phyloP scores from a whole-genome alignment of 257 asterid genomes.

The Scutellaria galericulata region DNA sequence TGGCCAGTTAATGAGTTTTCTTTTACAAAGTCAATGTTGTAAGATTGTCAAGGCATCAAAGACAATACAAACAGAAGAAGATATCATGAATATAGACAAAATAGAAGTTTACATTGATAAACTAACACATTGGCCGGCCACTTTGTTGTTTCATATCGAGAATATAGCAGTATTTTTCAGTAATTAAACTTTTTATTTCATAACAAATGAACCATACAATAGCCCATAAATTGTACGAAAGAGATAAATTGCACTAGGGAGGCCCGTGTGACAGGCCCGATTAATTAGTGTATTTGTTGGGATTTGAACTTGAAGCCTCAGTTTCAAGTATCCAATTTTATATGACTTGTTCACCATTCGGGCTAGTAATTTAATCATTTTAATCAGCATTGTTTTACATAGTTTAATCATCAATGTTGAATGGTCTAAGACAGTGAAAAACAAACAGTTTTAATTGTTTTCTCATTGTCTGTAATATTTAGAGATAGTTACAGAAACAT shows the following conservation, averaged over 20 bases:
- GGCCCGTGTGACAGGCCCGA: too few relatives aligned
- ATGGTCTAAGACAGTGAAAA: background rate
- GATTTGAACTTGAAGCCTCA: too few relatives aligned
- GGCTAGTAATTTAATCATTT: too few relatives aligned
- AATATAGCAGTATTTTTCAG: too few relatives aligned
- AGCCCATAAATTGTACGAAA: too few relatives aligned
- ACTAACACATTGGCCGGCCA: slow-evolving; percentile 14
- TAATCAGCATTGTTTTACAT: background rate
- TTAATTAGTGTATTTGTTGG: too few relatives aligned
- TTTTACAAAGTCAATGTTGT: background rate
- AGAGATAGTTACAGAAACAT: background rate
- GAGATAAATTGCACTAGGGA: too few relatives aligned
- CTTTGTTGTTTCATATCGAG: background rate
- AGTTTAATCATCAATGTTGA: slow-evolving; percentile 1
- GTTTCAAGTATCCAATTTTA: too few relatives aligned
- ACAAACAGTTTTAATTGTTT: background rate
- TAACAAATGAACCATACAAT: too few relatives aligned
- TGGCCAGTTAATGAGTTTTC: too few relatives aligned
- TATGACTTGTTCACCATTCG: too few relatives aligned
- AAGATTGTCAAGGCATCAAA: slow-evolving; percentile 13
- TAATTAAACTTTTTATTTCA: too few relatives aligned
- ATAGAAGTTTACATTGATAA: background rate
- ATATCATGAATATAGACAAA: background rate
- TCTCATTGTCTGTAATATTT: background rate
- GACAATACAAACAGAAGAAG: slow-evolving; percentile 15